These are phyloP conservation scores for Stenocarpella maydis DNA, from an alignment of 2,329 filamentous ascomycete genomes.

Conservation along the genomic window DNA sequence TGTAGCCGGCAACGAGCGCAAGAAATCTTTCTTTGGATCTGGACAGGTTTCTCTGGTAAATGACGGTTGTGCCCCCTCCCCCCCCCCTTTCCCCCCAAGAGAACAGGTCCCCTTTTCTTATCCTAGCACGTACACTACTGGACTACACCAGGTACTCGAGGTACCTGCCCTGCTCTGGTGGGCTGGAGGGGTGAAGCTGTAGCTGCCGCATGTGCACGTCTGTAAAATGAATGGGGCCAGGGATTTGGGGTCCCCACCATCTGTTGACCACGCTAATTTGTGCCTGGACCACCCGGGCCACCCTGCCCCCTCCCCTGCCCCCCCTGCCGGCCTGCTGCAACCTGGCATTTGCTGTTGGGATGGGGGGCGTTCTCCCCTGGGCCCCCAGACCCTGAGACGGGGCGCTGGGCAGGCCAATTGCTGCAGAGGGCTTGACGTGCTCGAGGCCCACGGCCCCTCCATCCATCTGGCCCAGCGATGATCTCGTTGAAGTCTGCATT, in stretches of 20 bases:
- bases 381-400: constrained; percentile 24
- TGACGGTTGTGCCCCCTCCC: constrained; percentile 21
- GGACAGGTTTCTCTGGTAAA: constrained; percentile 31
- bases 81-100: constrained; percentile 27
- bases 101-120: constrained; percentile 32
- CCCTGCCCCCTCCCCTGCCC: no score
- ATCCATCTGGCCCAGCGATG: constrained; percentile 27
- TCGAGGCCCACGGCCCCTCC: constrained; percentile 21
- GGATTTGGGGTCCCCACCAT: constrained; percentile 32
- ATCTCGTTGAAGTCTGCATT: constrained; percentile 23
- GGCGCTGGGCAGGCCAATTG: constrained; percentile 9
- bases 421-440: constrained; percentile 5
- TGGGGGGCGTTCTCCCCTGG: constrained; percentile 10
- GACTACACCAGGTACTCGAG: no score
- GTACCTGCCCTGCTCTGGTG: constrained; percentile 8
- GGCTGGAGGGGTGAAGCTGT: constrained; percentile 23
- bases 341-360: constrained; percentile 23
- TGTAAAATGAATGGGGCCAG: constrained; percentile 33
- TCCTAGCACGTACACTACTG: neutral
- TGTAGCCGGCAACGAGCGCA: constrained; percentile 17
- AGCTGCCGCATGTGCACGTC: constrained; percentile 17
- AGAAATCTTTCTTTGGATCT: constrained; percentile 19
- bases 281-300: constrained; percentile 14
- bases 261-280: constrained; percentile 21
- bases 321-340: no score